Evolutionary conservation across 768 basidiomycete species (phyloP).

Genomic region (Termitomyces sp.): DNA sequence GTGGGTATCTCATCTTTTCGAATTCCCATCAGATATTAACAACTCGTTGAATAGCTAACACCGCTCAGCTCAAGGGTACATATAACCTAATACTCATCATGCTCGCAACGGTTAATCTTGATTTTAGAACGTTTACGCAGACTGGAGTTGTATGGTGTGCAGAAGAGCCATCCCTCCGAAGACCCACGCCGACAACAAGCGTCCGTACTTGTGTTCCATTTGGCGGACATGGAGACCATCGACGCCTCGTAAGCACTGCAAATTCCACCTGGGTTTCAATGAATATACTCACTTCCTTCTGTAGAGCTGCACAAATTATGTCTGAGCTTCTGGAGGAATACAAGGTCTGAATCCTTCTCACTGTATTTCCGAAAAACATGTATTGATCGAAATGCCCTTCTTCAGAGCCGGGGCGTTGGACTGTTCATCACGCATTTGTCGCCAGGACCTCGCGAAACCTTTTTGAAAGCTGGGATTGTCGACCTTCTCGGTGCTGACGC

Average conservation of each 20-base stretch:
- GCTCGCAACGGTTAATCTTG: neutral
- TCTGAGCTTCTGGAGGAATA: slow-evolving; percentile 78
- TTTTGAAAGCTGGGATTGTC: slow-evolving; percentile 48
- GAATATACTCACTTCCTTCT: neutral
- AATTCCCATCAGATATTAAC: neutral
- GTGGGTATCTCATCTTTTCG: slow-evolving; percentile 33
- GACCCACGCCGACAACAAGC: slow-evolving; percentile 74
- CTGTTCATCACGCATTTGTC: slow-evolving; percentile 51
- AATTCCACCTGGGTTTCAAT: neutral
- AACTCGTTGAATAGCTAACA: slow-evolving; percentile 63
- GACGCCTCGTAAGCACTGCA: slow-evolving; percentile 79
- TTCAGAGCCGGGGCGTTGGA: slow-evolving; percentile 46
- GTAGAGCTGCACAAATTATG: slow-evolving; percentile 81
- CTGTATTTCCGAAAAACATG: neutral
- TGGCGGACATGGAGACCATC: slow-evolving; percentile 86
- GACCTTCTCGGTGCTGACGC: slow-evolving; percentile 45
- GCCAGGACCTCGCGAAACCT: slow-evolving; percentile 33
- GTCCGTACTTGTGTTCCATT: slow-evolving; percentile 82
- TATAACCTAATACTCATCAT: neutral
- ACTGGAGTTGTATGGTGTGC: slow-evolving; percentile 84
- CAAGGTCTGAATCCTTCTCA: slow-evolving; percentile 38
- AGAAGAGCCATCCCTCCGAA: slow-evolving; percentile 85
- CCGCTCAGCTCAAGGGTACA: slow-evolving; percentile 86
- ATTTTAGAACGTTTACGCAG: slow-evolving; percentile 68
- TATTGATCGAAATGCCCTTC: neutral